Conservation (phyloP, 306 rosid species). For the Adenanthera pavonina region DNA sequence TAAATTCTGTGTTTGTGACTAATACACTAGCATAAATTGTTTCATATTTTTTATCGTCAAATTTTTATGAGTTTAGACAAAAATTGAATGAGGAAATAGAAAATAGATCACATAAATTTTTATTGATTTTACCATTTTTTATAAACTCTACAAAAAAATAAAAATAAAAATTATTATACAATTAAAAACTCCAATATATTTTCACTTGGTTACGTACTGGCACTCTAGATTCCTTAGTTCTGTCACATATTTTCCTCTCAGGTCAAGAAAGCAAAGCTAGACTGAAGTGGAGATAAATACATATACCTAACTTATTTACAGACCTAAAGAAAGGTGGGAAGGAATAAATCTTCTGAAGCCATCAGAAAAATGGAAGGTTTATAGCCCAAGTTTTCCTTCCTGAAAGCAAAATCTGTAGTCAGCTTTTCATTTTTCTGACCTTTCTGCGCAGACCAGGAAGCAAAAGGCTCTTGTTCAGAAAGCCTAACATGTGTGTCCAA, state of each 20-base stretch:
- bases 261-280: constrained; percentile 10
- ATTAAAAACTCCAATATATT: neutral
- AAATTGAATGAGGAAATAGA: too few species aligned
- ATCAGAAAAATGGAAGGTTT: constrained; percentile 48
- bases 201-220: neutral
- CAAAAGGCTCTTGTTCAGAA: constrained; percentile 40
- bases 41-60: neutral
- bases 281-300: neutral
- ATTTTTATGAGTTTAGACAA: neutral
- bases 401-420: constrained; percentile 36
- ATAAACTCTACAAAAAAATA: too few species aligned
- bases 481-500: constrained; percentile 36
- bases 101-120: too few species aligned
- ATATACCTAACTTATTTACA: constrained; percentile 21
- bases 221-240: neutral
- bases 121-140: too few species aligned
- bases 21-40: neutral
- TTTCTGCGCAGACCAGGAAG: constrained; percentile 39
- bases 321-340: constrained; percentile 45
- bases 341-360: constrained; percentile 54
- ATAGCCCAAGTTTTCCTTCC: constrained; percentile 51
- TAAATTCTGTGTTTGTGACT: neutral
- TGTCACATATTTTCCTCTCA: neutral
- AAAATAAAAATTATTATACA: too few species aligned
- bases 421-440: constrained; percentile 39